Evolutionary conservation across 1,284 basidiomycete genomes (phyloP).

Genomic region (Irpex sp.): DNA sequence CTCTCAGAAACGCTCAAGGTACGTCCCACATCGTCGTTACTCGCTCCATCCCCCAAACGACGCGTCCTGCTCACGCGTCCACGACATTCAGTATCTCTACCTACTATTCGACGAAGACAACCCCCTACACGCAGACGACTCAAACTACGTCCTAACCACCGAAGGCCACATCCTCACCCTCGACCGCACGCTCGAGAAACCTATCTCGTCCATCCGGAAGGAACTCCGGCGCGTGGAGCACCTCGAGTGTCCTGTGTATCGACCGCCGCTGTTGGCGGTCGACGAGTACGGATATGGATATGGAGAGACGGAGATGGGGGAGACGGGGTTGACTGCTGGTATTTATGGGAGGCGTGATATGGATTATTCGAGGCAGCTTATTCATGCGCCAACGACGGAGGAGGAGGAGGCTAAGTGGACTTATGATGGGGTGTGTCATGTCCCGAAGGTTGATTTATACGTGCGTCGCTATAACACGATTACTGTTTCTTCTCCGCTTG

Average conservation of each 20-base stretch:
- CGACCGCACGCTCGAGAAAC: conserved; percentile 46
- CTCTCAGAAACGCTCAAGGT: conserved; percentile 90
- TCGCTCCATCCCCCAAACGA: neutral
- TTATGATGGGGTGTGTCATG: conserved; percentile 67
- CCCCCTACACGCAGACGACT: conserved; percentile 68
- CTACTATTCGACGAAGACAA: conserved; percentile 89
- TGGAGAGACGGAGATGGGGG: conserved; percentile 3
- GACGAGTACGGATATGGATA: conserved; percentile 20
- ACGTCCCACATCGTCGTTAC: conserved; percentile 12
- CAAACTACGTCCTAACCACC: conserved; percentile 85
- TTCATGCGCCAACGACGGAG: conserved; percentile 48
- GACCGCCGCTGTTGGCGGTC: conserved; percentile 35
- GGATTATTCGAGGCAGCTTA: conserved; percentile 73
- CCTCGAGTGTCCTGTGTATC: conserved; percentile 72
- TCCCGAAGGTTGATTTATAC: conserved; percentile 67
- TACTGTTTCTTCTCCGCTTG: no score
- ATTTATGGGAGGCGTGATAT: conserved; percentile 69
- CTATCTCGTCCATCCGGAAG: conserved; percentile 54
- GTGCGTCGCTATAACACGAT: conserved; percentile 40
- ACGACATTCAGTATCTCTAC: conserved; percentile 71
- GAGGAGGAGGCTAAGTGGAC: conserved; percentile 58
- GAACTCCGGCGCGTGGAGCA: conserved; percentile 62
- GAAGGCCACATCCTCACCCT: conserved; percentile 89
- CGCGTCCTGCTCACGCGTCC: neutral
- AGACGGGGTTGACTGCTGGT: conserved; percentile 56